These are phyloP conservation scores for Septoria petroselini DNA, from an alignment of 2,329 filamentous ascomycete genomes.

Conservation along the genomic window DNA sequence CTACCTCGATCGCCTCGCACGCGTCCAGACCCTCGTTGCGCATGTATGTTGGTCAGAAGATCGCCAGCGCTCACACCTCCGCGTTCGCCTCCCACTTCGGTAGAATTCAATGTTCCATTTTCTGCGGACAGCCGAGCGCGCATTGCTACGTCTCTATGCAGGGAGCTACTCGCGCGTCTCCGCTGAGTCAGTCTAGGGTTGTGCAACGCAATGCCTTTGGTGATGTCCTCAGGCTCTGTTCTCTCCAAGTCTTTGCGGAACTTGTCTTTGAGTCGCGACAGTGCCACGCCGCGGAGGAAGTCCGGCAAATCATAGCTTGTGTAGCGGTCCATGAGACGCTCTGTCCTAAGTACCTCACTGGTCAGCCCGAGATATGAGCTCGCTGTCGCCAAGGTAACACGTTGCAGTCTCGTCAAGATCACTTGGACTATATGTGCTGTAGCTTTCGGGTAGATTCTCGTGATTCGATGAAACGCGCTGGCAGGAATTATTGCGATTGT, in stretches of 20 bases:
- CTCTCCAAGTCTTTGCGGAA: constrained; percentile 76
- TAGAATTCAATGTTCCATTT: constrained; percentile 24
- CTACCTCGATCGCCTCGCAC: constrained; percentile 45
- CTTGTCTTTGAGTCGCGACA: constrained; percentile 87
- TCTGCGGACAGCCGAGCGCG: constrained; percentile 54
- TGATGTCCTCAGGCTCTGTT: constrained; percentile 73
- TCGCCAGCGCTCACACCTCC: constrained; percentile 59
- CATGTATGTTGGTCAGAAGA: constrained; percentile 72
- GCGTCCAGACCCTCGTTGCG: constrained; percentile 57
- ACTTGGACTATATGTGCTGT: constrained; percentile 98
- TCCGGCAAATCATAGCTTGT: constrained; percentile 90
- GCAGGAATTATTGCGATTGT: constrained; percentile 98
- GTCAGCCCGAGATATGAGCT: constrained; percentile 92
- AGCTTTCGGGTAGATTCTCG: constrained; percentile 90
- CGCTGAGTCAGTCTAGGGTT: constrained; percentile 67
- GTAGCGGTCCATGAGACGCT: constrained; percentile 89
- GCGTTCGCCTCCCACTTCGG: constrained; percentile 29
- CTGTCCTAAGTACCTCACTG: constrained; percentile 85
- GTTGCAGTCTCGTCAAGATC: constrained; percentile 87
- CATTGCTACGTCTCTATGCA: constrained; percentile 75
- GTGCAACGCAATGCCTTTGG: constrained; percentile 92
- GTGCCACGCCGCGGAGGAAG: constrained; percentile 75
- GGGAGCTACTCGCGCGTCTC: constrained; percentile 63
- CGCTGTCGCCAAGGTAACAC: constrained; percentile 90
- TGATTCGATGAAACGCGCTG: constrained; percentile 88